A percentile compares a stretch with the other conserved stretches of the same genome.
Conservation (phyloP, 768 basidiomycete genomes). For the Russula sp. region DNA sequence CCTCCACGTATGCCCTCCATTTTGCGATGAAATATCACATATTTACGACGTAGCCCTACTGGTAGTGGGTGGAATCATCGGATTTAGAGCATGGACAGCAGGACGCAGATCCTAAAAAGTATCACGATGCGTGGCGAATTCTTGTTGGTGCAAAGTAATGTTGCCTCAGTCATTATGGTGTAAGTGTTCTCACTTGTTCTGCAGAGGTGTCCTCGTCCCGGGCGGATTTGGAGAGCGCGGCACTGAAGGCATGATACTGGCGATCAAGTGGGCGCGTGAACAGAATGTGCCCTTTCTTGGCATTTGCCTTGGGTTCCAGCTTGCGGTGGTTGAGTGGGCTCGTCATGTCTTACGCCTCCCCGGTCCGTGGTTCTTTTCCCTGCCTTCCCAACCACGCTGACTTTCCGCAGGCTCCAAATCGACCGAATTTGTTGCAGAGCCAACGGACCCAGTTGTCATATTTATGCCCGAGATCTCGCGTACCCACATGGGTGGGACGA, state of each 20-base stretch:
- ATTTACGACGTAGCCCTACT: not conserved
- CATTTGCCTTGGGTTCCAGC: slow-evolving; percentile 96
- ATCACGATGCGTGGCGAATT: slow-evolving; percentile 93
- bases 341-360: slow-evolving; percentile 68
- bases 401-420: slow-evolving; percentile 66
- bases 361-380: slow-evolving; percentile 35
- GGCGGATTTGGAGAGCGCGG: slow-evolving; percentile 94
- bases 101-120: slow-evolving; percentile 71
- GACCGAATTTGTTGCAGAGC: slow-evolving; percentile 60
- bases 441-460: slow-evolving; percentile 69
- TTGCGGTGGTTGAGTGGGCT: slow-evolving; percentile 94
- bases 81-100: slow-evolving; percentile 81
- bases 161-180: slow-evolving; percentile 24
- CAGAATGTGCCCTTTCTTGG: slow-evolving; percentile 93
- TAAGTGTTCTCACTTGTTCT: slow-evolving; percentile 12
- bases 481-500: slow-evolving; percentile 99
- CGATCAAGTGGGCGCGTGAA: slow-evolving; percentile 96
- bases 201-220: slow-evolving; percentile 91
- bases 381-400: slow-evolving; percentile 5
- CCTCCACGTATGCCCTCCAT: slow-evolving; percentile 50
- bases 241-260: slow-evolving; percentile 95
- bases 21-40: slow-evolving; percentile 11
- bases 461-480: slow-evolving; percentile 99
- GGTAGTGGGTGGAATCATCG: slow-evolving; percentile 93
- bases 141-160: slow-evolving; percentile 79